Evolutionary conservation across 2,329 filamentous ascomycete genomes (phyloP).

Genomic region (Pseudonectria buxi): DNA sequence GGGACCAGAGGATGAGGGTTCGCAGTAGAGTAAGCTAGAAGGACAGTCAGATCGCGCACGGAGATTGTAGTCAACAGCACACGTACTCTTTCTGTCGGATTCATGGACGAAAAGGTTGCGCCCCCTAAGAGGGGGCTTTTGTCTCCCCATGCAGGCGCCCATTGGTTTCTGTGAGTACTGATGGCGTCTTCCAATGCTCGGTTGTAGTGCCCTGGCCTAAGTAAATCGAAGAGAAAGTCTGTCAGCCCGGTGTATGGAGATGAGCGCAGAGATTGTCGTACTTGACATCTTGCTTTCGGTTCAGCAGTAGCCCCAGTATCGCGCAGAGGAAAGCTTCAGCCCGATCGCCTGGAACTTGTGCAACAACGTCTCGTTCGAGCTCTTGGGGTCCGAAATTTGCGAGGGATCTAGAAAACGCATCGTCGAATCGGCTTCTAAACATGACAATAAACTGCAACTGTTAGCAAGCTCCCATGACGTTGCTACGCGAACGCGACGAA

Average conservation of each 20-base stretch:
- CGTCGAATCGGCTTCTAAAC: conserved; percentile 90
- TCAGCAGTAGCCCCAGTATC: conserved; percentile 78
- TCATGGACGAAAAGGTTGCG: conserved; percentile 76
- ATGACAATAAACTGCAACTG: conserved; percentile 83
- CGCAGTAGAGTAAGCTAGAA: conserved; percentile 72
- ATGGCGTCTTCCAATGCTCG: conserved; percentile 92
- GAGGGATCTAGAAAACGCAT: conserved; percentile 80
- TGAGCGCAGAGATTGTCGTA: conserved; percentile 42
- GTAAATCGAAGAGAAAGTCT: conserved; percentile 10
- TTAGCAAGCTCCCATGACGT: conserved; percentile 28
- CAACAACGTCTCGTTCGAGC: conserved; percentile 78
- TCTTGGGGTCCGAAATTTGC: conserved; percentile 92
- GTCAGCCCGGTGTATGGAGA: conserved; percentile 8
- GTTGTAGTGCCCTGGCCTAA: conserved; percentile 82
- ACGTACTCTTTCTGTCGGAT: conserved; percentile 70
- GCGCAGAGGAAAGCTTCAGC: conserved; percentile 87
- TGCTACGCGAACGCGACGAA: conserved; percentile 38
- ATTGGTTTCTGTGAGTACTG: conserved; percentile 76
- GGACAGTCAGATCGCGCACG: conserved; percentile 6
- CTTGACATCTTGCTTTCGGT: conserved; percentile 99
- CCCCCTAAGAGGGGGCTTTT: conserved; percentile 78
- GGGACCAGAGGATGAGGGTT: conserved; percentile 78
- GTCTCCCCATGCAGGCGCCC: conserved; percentile 76
- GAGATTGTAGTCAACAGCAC: neutral
- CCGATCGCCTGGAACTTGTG: conserved; percentile 71